Evolutionary conservation across 148 eudicot species (phyloP), one percentile per base, ranked within the genome.

Genomic region (Rhododendron vialii): DNA sequence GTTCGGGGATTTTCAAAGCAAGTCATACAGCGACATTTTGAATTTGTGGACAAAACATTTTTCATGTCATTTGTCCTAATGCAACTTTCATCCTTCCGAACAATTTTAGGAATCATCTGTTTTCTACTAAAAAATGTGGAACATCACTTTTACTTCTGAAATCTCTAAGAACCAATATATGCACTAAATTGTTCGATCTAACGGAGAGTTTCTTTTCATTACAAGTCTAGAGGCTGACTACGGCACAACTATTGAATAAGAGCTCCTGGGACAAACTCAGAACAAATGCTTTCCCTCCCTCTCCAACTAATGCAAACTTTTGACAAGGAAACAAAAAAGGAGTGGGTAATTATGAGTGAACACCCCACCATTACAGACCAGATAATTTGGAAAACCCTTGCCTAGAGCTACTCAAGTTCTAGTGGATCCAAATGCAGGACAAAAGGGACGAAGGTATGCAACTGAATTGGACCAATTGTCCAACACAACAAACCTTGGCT

Each of bases 1-100:
- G 63, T 77, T 59, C 30, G 47, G 69, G 80, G 57, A 79, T 85
- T 79, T 24, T 48, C 78, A 30, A 69, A 71, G 79, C 47, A 84
- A 48, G 22, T 73, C 14, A 28, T 73, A 71, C 24, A 50, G 63
- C 22, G 5, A 12, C 22, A 48, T 26, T 47, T 84, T 50, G 80
- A 50, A 51, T 20, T 30, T 48, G 63, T 73, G 17, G 51, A 81
- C 69, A 35, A 51, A 33, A 55, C 28, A 26, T 57, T 33, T 55
- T 71, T n/a, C 59, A 33, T 14, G 17, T 35, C 35, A 48, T 55
- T 81, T 51, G 18, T 57, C 38, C 69, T 9, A 81, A 55, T 55
- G 41, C 59, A 57, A 55, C 38, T 50, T 51, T 30, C 28, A 24
- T 13, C 59, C 28, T 80, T 80, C 7, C 10, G 0, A 35, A 35